Base-by-base conservation (phyloP, 495 filamentous ascomycete genomes). In the Penicillium flavigenum region DNA sequence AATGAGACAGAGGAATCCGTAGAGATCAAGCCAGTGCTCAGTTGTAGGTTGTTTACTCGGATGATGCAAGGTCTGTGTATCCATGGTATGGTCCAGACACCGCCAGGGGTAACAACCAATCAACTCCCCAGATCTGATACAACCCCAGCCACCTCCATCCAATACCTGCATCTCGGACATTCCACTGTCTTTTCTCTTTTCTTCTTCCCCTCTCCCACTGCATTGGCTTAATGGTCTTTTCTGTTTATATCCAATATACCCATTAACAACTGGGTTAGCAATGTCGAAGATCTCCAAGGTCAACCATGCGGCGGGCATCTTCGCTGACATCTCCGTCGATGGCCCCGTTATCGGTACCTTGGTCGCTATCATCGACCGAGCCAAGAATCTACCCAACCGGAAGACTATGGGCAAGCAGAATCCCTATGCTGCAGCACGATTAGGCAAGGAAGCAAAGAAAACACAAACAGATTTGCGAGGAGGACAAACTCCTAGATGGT, bases 401-500 rank as follows among this genome's bases (percentile, higher is more conserved):
- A 93, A 93, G 78, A 91, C 91, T 3, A 96, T 98, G 80, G 93
- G 95, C 53, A 99, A 99, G 76, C 94, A 99, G 75, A 91, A 97
- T 70, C 92, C 95, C 7, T 99, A 97, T 69, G 96, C 92, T 73
- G 93, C 95, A 46, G 91, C 90, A 36, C 81, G 94, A 44, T 73
- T 99, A 31, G 94, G 93, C 10, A 99, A 99, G 71, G 93, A 98
- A 73, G 95, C 93, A 17, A 96, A 96, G 81, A 96, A 96, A 76
- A 99, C 94, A 2, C 89, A 89, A 27, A 96, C 92, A 6, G 95
- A 99, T 74, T 85, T 91, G 58, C 80, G 94, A 66, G 94, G 94
- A 57, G 94, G 94, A 43, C 94, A 99, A 74, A 98, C 93, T 29
- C 94, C 94, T 9, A 86, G 81, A 83, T 99, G 94, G 94, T 94